phyloP scores from a whole-genome alignment of 164 flowering plant genomes.

The grape (Vitis vinifera) region DNA sequence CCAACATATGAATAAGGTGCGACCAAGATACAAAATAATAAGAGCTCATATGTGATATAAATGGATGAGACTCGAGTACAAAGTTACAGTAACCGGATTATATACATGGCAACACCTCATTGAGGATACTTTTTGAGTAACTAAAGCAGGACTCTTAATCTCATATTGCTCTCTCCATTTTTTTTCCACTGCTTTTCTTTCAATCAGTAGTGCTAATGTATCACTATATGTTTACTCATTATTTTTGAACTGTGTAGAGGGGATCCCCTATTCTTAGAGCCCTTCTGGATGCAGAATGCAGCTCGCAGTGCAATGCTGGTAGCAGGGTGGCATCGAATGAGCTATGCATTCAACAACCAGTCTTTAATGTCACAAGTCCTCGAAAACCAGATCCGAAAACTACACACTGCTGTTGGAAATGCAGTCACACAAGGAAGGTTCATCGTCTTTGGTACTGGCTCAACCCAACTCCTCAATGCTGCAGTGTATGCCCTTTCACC shows the following conservation, averaged over 20 bases:
- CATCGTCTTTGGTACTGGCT: constrained; percentile 67
- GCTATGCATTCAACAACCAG: constrained; percentile 30
- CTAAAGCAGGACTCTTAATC: too few relatives aligned
- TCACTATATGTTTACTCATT: not conserved
- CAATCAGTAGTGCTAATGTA: too few relatives aligned
- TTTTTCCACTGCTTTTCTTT: too few relatives aligned
- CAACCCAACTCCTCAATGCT: constrained; percentile 70
- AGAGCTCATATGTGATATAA: too few relatives aligned
- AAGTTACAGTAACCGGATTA: too few relatives aligned
- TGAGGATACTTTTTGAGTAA: too few relatives aligned
- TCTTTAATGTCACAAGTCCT: constrained; percentile 36
- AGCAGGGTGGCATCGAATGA: constrained; percentile 77
- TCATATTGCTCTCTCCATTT: too few relatives aligned
- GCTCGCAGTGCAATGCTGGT: constrained; percentile 41
- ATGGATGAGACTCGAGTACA: too few relatives aligned
- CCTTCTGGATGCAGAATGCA: constrained; percentile 61
- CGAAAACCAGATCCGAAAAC: constrained; percentile 32
- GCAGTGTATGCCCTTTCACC: constrained; percentile 63
- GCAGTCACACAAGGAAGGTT: constrained; percentile 49
- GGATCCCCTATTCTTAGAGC: constrained; percentile 66
- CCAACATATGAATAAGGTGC: too few relatives aligned
- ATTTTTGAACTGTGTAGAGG: constrained; percentile 40
- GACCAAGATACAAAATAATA: too few relatives aligned
- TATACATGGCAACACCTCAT: too few relatives aligned
- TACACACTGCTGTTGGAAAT: constrained; percentile 59